A percentile compares a stretch with the other conserved stretches of the same genome.
These are phyloP conservation scores for Xylariaceae sp. DNA, from an alignment of 2,329 filamentous ascomycete genomes.

Conservation along the genomic window DNA sequence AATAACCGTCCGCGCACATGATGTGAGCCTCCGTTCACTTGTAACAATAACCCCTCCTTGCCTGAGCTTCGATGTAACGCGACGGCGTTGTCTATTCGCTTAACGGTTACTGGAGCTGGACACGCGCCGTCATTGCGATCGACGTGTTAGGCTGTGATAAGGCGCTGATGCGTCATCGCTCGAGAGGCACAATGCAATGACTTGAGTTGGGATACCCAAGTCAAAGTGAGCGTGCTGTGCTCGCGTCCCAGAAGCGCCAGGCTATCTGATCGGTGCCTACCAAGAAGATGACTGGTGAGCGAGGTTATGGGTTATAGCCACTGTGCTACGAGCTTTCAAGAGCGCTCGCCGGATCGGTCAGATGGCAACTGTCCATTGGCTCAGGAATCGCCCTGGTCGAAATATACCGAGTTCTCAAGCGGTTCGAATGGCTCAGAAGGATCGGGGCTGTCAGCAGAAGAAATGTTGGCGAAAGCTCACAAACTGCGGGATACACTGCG, in stretches of 20 bases:
- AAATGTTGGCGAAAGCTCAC: background rate
- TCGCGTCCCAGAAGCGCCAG: background rate
- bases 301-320: background rate
- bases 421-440: slow-evolving; percentile 3
- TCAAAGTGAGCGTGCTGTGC: background rate
- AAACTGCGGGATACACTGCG: background rate
- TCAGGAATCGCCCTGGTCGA: background rate
- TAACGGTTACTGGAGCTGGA: slow-evolving; percentile 5
- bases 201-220: slow-evolving; percentile 1
- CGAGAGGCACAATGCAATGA: background rate
- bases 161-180: slow-evolving; percentile 5
- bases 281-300: background rate
- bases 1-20: slow-evolving; percentile 7
- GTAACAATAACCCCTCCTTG: background rate
- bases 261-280: background rate
- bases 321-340: background rate
- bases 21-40: slow-evolving; percentile 1
- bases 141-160: slow-evolving; percentile 10
- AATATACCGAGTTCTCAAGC: background rate
- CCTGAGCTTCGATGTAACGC: slow-evolving; percentile 2
- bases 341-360: slow-evolving; percentile 4
- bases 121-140: slow-evolving; percentile 1
- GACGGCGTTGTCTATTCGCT: slow-evolving; percentile 4
- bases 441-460: background rate
- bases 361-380: slow-evolving; percentile 3